A percentile compares a stretch with the other conserved stretches of the same genome.
Conservation (phyloP, 345 rosid genomes). For the Corchorus olitorius region DNA sequence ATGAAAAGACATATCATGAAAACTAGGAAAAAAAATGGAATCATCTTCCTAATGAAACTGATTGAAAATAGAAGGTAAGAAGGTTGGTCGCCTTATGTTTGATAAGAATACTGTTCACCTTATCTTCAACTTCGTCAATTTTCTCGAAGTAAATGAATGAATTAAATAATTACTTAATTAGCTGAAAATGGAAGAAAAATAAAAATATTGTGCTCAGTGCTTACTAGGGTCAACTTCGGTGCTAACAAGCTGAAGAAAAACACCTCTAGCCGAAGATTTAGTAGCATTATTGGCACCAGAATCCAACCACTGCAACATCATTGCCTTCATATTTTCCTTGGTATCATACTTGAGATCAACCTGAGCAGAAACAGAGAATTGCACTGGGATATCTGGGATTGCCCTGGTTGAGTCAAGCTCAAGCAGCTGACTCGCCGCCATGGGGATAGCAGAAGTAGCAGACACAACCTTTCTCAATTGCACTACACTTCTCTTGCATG, state of each 20-base stretch:
- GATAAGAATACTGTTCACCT: not conserved
- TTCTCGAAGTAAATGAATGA: not conserved
- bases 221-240: slow-evolving; percentile 83
- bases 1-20: not conserved
- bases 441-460: not conserved
- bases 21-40: too few relatives aligned
- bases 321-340: slow-evolving; percentile 53
- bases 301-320: slow-evolving; percentile 65
- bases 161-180: not conserved
- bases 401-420: not conserved
- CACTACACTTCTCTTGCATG: not conserved
- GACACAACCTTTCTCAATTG: not conserved
- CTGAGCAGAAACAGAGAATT: slow-evolving; percentile 68
- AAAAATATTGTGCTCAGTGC: slow-evolving; percentile 40
- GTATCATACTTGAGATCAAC: slow-evolving; percentile 34
- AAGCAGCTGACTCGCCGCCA: not conserved
- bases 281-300: slow-evolving; percentile 61
- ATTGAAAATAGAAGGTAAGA: too few relatives aligned
- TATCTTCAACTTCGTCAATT: not conserved
- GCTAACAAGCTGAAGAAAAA: slow-evolving; percentile 81
- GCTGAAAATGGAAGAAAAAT: not conserved
- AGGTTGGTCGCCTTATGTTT: not conserved
- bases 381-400: slow-evolving; percentile 35
- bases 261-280: slow-evolving; percentile 47
- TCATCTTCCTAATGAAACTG: not conserved